Evolutionary conservation across 768 basidiomycete species (phyloP).

Genomic region (Russula sp.): DNA sequence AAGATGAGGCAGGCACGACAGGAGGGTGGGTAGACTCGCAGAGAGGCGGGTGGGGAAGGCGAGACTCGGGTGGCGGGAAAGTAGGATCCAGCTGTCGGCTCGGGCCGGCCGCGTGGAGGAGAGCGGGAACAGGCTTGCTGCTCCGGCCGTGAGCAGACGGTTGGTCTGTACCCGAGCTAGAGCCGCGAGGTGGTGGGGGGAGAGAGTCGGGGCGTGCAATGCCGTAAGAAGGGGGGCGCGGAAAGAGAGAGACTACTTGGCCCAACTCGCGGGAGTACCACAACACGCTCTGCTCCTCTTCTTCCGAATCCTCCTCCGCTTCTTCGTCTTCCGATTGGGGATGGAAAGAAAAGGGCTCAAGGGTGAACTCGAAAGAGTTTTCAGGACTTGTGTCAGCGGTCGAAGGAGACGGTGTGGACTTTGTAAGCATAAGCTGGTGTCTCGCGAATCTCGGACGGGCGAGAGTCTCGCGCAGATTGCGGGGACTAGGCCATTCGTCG

Average conservation of each 20-base stretch:
- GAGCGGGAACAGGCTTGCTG: constrained; percentile 36
- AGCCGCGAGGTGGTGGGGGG: constrained; percentile 22
- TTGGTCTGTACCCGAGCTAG: background rate
- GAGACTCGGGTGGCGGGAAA: constrained; percentile 26
- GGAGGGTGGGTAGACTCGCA: constrained; percentile 26
- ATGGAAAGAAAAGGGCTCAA: constrained; percentile 11
- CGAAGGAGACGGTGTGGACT: constrained; percentile 30
- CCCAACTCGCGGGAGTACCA: constrained; percentile 54
- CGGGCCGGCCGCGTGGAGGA: constrained; percentile 31
- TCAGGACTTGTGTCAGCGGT: constrained; percentile 10
- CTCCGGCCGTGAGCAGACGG: constrained; percentile 26
- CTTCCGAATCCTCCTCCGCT: constrained; percentile 25
- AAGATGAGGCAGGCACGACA: background rate
- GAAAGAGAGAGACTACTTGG: constrained; percentile 41
- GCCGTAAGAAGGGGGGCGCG: constrained; percentile 17
- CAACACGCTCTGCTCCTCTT: constrained; percentile 43
- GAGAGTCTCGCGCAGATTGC: constrained; percentile 23
- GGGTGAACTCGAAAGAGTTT: constrained; percentile 16
- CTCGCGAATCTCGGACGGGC: constrained; percentile 37
- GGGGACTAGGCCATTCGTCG: constrained; percentile 34
- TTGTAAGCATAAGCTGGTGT: constrained; percentile 45
- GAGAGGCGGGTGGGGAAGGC: constrained; percentile 21
- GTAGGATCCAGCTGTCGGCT: constrained; percentile 31
- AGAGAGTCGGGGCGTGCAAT: constrained; percentile 35
- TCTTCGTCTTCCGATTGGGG: constrained; percentile 23